Conservation (phyloP, 1,139 yeast genomes). For the Candida sanyaensis region DNA sequence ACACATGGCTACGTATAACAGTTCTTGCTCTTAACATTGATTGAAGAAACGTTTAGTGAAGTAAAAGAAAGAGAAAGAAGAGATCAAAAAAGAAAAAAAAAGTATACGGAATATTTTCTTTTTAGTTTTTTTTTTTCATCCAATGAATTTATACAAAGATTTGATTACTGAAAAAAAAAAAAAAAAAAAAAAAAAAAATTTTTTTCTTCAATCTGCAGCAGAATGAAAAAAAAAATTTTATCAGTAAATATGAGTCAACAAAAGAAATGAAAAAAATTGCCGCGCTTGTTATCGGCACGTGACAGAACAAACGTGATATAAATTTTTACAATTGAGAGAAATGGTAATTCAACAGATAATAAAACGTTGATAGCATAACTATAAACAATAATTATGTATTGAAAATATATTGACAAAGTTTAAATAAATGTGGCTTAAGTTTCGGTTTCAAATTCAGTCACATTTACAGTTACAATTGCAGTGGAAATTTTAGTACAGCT, state of each 20-base stretch:
- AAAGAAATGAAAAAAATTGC: conserved; percentile 3
- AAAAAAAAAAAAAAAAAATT: too few relatives aligned
- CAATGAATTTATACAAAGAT: conserved; percentile 14
- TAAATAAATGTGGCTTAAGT: too few relatives aligned
- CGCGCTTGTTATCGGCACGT: conserved; percentile 13
- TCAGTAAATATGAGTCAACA: conserved; percentile 9
- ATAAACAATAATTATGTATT: too few relatives aligned
- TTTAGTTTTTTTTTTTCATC: conserved; percentile 4
- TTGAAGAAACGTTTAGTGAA: background rate
- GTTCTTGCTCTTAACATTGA: conserved; percentile 15
- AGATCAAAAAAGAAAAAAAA: conserved; percentile 1
- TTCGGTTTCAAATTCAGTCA: too few relatives aligned
- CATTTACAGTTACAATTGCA: too few relatives aligned
- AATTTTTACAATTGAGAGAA: too few relatives aligned
- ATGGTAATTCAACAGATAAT: too few relatives aligned
- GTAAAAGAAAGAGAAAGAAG: conserved; percentile 3
- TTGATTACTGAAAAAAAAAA: conserved; percentile 13
- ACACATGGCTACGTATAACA: conserved; percentile 5
- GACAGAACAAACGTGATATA: conserved; percentile 1
- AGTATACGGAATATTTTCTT: background rate
- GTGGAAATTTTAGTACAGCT: too few relatives aligned
- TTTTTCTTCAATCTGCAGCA: conserved; percentile 5
- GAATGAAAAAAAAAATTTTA: background rate
- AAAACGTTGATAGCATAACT: too few relatives aligned
- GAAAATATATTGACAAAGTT: too few relatives aligned